These are phyloP conservation scores for Zelopaecilomyces penicillatus DNA, from an alignment of 2,329 filamentous ascomycete species.

Conservation along the genomic window DNA sequence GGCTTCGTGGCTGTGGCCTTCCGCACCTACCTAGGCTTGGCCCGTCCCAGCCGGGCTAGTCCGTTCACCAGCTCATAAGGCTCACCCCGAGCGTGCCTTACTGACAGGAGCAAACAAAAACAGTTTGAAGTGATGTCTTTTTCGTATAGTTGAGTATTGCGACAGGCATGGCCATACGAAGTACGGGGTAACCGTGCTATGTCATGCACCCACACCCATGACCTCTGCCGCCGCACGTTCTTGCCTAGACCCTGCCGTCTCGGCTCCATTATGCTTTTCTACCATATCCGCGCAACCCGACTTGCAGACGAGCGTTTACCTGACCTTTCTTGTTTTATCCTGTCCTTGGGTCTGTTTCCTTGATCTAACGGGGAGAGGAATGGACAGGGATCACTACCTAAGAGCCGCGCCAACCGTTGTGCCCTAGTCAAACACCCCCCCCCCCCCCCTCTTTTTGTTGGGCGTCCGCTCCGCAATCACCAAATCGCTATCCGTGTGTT, in stretches of 20 bases:
- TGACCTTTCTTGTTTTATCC: too few relatives aligned
- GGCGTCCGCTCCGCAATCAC: background rate
- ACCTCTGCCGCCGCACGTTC: too few relatives aligned
- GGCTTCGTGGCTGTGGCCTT: background rate
- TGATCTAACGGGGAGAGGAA: background rate
- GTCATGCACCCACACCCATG: too few relatives aligned
- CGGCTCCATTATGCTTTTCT: too few relatives aligned
- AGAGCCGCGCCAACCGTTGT: background rate
- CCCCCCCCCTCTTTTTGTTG: slow-evolving; percentile 1
- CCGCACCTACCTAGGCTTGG: slow-evolving; percentile 3
- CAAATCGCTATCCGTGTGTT: background rate
- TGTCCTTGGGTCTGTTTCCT: too few relatives aligned
- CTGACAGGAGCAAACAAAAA: background rate
- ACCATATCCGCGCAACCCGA: too few relatives aligned
- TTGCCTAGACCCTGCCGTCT: too few relatives aligned
- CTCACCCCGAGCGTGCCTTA: background rate
- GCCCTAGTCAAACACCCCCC: background rate
- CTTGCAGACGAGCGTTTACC: too few relatives aligned
- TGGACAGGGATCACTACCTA: background rate
- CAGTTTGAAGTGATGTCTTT: background rate
- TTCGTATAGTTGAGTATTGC: background rate
- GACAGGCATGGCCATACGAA: too few relatives aligned
- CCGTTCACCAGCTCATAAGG: slow-evolving; percentile 2
- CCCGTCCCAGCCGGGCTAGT: slow-evolving; percentile 8
- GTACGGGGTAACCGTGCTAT: too few relatives aligned